Evolutionary conservation across 2,329 filamentous ascomycete species (phyloP).

Genomic region (Fusarium pseudoanthophilum): DNA sequence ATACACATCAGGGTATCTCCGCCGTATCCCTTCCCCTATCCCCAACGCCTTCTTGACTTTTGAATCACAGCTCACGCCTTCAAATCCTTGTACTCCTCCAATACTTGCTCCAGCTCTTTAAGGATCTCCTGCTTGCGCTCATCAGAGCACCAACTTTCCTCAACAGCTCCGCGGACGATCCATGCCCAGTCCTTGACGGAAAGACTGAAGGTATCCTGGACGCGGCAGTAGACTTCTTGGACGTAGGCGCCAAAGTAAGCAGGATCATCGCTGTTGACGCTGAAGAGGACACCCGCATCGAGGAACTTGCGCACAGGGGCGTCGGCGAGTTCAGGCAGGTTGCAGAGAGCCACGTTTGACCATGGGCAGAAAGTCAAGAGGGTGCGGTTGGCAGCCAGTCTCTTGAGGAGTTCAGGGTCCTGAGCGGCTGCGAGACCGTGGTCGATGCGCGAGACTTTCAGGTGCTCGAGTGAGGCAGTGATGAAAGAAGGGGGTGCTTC

Average conservation of each 20-base stretch:
- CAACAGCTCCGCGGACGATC: constrained; percentile 70
- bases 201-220: constrained; percentile 77
- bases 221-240: constrained; percentile 76
- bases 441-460: constrained; percentile 75
- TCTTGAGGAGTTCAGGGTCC: constrained; percentile 66
- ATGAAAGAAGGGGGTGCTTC: constrained; percentile 78
- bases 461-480: constrained; percentile 67
- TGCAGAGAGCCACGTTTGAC: constrained; percentile 68
- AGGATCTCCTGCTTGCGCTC: constrained; percentile 70
- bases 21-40: background rate
- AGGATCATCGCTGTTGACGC: constrained; percentile 79
- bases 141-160: constrained; percentile 75
- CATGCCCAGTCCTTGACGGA: constrained; percentile 72
- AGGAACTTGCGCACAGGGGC: constrained; percentile 71
- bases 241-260: constrained; percentile 82
- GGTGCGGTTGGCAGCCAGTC: constrained; percentile 66
- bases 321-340: constrained; percentile 42
- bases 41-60: constrained; percentile 9
- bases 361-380: constrained; percentile 78
- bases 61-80: background rate
- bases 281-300: constrained; percentile 72
- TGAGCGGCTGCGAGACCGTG: constrained; percentile 76
- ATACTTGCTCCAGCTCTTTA: constrained; percentile 51
- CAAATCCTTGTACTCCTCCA: constrained; percentile 32
- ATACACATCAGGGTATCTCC: constrained; percentile 20